Base-by-base conservation (phyloP, 208 protist genomes). In the Naegleria lovaniensis region DNA sequence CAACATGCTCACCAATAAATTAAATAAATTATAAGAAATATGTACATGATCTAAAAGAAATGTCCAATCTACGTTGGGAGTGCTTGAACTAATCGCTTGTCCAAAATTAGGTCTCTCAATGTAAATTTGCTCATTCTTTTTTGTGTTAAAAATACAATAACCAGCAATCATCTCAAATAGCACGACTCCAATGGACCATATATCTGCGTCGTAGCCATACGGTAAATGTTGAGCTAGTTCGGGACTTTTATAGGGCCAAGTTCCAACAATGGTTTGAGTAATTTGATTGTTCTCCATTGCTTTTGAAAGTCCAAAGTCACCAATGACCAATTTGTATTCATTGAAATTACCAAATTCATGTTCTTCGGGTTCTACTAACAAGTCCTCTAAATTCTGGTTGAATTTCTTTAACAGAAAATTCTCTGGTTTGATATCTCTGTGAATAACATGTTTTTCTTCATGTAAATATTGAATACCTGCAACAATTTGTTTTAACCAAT, bases 361-460 rank as follows among this genome's bases (percentile, higher is more conserved):
- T 19, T 67, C 55, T 7, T 48, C 43, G 1, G 43, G 43, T 48
- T 48, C 43, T 48, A 48, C 7, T 9, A 48, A 48, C 7, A 48
- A 1, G 7, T 48, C 43, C 1, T 48, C 43, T 48, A 7, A 9
- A 7, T 7, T 48, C 19, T 67, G 55, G 19, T 29, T 29, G 0
- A 29, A 3, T 67, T 67, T 67, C 55, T 79, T 79, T 25, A 79
- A 33, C n/a, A 79, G 29, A 25, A 79, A 79, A 84, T 92, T 92
- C 29, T 92, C 48, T 38, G 85, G 85, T 89, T 89, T 89, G 6
- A 89, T 67, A 67, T 89, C 85, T 41, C 85, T 33, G 59, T 89
- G 85, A 41, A 59, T 41, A 29, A 89, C 40, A 25, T 25, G 0
- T 29, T 89, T 59, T 40, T 89, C 85, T 41, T 15, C 7, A 29